A percentile compares a stretch with the other conserved stretches of the same genome.
Conservation (phyloP, 352 stramenopile genomes). For the Globisporangium heterothallicum region DNA sequence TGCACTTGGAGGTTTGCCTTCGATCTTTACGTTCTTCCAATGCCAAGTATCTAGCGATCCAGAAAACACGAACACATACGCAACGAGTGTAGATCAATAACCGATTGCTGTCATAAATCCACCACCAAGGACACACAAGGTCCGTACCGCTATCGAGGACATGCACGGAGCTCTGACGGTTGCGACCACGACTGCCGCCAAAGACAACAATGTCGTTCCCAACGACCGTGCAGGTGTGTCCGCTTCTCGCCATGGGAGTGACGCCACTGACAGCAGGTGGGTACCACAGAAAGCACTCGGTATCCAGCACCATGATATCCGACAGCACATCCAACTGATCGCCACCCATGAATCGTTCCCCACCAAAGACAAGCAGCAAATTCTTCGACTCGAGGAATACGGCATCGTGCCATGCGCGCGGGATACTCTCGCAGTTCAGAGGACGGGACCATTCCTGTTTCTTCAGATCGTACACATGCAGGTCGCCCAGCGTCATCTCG, state of each 20-base stretch:
- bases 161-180: slow-evolving; percentile 66
- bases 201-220: slow-evolving; percentile 79
- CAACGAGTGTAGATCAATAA: slow-evolving; percentile 4
- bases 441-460: slow-evolving; percentile 72
- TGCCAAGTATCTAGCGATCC: slow-evolving; percentile 87
- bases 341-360: slow-evolving; percentile 67
- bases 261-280: slow-evolving; percentile 79
- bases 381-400: slow-evolving; percentile 87
- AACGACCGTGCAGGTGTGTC: slow-evolving; percentile 70
- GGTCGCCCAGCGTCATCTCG: slow-evolving; percentile 72
- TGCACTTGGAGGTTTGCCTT: slow-evolving; percentile 80
- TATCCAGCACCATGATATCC: slow-evolving; percentile 90
- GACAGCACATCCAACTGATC: slow-evolving; percentile 69
- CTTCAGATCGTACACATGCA: slow-evolving; percentile 83
- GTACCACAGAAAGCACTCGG: slow-evolving; percentile 93
- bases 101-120: neutral
- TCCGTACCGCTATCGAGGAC: slow-evolving; percentile 61
- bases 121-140: neutral
- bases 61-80: no score
- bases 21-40: slow-evolving; percentile 85
- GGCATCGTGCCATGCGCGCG: slow-evolving; percentile 87
- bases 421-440: slow-evolving; percentile 87
- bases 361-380: slow-evolving; percentile 91
- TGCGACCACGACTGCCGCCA: slow-evolving; percentile 64
- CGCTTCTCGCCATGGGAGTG: slow-evolving; percentile 52